A percentile compares a stretch with the other conserved stretches of the same genome.
Evolutionary conservation across 2,329 filamentous ascomycete species (phyloP).

Genomic region (Fusarium algeriense): DNA sequence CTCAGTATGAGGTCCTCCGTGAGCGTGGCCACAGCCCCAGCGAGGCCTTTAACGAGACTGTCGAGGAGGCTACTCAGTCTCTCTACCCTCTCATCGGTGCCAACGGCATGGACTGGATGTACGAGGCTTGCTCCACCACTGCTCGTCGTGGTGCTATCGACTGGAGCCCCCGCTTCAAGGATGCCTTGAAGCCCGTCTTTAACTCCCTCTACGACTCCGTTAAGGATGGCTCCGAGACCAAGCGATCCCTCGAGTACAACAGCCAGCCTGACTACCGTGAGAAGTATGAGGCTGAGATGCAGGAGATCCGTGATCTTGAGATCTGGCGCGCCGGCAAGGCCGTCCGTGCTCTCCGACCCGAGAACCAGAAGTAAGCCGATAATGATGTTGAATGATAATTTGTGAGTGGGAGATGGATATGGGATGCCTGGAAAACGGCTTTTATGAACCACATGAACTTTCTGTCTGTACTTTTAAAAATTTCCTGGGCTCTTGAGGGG

Average conservation of each 20-base stretch:
- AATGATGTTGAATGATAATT: slow-evolving; percentile 34
- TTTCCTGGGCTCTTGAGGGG: slow-evolving; percentile 40
- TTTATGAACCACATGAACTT: slow-evolving; percentile 44
- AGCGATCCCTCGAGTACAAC: slow-evolving; percentile 98
- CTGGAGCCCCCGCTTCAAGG: slow-evolving; percentile 98
- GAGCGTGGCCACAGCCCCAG: slow-evolving; percentile 97
- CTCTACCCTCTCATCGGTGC: slow-evolving; percentile 97
- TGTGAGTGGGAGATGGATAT: slow-evolving; percentile 19
- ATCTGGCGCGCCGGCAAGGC: slow-evolving; percentile 99
- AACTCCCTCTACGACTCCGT: slow-evolving; percentile 96
- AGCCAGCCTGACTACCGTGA: slow-evolving; percentile 94
- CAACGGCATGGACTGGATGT: slow-evolving; percentile 99
- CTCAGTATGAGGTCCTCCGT: slow-evolving; percentile 99
- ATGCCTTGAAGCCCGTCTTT: slow-evolving; percentile 98
- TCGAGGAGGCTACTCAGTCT: slow-evolving; percentile 98
- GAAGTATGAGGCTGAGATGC: slow-evolving; percentile 97
- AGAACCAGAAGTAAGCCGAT: slow-evolving; percentile 80
- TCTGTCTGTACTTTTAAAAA: slow-evolving; percentile 45
- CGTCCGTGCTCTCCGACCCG: slow-evolving; percentile 87
- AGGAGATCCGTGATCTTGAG: slow-evolving; percentile 97
- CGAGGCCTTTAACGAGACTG: slow-evolving; percentile 99
- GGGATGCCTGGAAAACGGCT: slow-evolving; percentile 39
- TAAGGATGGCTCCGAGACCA: slow-evolving; percentile 90
- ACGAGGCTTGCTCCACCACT: slow-evolving; percentile 98
- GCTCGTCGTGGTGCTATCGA: slow-evolving; percentile 98